Evolutionary conservation across 768 basidiomycete genomes (phyloP).

Genomic region (Crassisporium funariophilum): DNA sequence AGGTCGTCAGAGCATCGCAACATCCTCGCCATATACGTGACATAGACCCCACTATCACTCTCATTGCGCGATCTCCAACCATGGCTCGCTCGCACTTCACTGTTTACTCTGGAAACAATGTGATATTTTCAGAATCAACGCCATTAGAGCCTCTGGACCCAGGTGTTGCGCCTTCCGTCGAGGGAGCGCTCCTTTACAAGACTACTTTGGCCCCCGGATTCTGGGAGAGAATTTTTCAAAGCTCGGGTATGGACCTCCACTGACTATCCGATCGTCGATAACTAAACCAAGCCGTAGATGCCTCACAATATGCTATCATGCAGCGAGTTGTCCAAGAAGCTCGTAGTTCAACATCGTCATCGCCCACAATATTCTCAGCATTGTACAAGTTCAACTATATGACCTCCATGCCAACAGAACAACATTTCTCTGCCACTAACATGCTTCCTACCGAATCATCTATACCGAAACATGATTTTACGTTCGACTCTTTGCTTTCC

Average conservation of each 20-base stretch:
- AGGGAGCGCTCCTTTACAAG: slow-evolving; percentile 52
- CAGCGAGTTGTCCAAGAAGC: slow-evolving; percentile 57
- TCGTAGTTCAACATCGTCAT: slow-evolving; percentile 23
- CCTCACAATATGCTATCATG: slow-evolving; percentile 63
- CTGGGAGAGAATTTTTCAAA: slow-evolving; percentile 61
- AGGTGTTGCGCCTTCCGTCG: slow-evolving; percentile 20
- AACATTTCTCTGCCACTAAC: slow-evolving; percentile 5
- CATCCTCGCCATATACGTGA: slow-evolving; percentile 53
- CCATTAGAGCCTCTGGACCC: slow-evolving; percentile 32
- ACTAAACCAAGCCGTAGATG: slow-evolving; percentile 45
- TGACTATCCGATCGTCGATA: neutral
- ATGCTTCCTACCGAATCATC: slow-evolving; percentile 10
- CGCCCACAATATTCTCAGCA: slow-evolving; percentile 52
- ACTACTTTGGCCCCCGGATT: slow-evolving; percentile 63
- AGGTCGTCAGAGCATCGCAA: slow-evolving; percentile 40
- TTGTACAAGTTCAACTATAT: slow-evolving; percentile 58
- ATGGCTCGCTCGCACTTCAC: slow-evolving; percentile 57
- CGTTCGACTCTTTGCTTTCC: slow-evolving; percentile 20
- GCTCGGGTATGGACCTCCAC: slow-evolving; percentile 45
- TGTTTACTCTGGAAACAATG: slow-evolving; percentile 49
- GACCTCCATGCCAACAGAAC: slow-evolving; percentile 7
- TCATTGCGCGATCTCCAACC: slow-evolving; percentile 50
- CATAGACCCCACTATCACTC: slow-evolving; percentile 71
- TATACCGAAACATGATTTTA: slow-evolving; percentile 16
- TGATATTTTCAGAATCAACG: slow-evolving; percentile 55